A percentile compares a stretch with the other conserved stretches of the same genome.
These are phyloP conservation scores for Heliamphora exappendiculata DNA, from an alignment of 148 eudicot genomes.

Conservation along the genomic window DNA sequence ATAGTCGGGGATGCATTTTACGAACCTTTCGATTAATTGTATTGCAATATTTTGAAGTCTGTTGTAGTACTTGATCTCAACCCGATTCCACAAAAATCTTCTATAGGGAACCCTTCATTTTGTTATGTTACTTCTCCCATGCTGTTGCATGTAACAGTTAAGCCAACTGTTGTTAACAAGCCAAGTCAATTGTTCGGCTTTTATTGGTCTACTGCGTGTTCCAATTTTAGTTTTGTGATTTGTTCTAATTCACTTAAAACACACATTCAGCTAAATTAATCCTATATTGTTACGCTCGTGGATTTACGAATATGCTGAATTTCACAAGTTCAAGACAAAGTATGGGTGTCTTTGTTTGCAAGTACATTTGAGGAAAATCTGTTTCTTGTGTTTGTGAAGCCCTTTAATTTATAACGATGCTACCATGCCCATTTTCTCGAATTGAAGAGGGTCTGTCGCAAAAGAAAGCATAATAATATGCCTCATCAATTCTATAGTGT, in stretches of 20 bases:
- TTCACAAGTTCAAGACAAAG: too few relatives aligned
- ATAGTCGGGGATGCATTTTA: neutral
- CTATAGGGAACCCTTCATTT: neutral
- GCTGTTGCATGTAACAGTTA: neutral
- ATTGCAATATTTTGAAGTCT: neutral
- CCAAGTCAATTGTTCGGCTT: neutral
- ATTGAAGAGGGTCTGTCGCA: neutral
- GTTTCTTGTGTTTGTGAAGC: neutral
- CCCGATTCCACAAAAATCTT: neutral
- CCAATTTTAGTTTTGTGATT: neutral
- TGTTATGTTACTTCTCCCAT: neutral
- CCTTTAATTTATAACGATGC: neutral
- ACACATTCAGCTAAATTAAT: neutral
- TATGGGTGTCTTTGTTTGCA: neutral
- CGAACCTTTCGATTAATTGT: neutral
- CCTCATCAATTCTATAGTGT: neutral
- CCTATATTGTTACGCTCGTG: neutral
- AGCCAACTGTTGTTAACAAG: neutral
- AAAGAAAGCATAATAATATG: neutral
- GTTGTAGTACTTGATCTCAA: neutral
- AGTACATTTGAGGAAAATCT: neutral
- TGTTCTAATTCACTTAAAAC: neutral
- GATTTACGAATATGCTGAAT: too few relatives aligned
- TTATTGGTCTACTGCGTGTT: neutral
- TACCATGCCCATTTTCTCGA: neutral